Conservation (phyloP, 2,329 filamentous ascomycete genomes). For the Diplocarpon mali region DNA sequence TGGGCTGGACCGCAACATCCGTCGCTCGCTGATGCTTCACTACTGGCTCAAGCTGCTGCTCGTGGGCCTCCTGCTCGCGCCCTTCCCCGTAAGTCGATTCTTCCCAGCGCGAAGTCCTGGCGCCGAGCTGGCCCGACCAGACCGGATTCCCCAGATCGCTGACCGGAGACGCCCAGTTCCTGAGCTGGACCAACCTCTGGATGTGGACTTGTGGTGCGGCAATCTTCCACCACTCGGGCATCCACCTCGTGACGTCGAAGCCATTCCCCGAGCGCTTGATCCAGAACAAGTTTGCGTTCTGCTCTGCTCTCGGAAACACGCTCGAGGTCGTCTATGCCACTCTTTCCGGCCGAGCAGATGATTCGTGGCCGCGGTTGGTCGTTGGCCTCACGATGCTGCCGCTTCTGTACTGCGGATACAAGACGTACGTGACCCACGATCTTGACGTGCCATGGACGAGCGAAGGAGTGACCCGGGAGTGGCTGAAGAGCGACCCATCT, state of each 20-base stretch:
- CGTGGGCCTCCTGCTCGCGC: not conserved
- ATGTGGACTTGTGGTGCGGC: slow-evolving; percentile 1
- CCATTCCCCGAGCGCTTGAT: not conserved
- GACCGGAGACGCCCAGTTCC: not conserved
- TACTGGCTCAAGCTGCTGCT: not conserved
- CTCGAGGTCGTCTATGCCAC: not conserved
- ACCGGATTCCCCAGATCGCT: not conserved
- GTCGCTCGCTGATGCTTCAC: not conserved
- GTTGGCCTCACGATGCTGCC: not conserved
- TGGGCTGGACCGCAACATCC: not conserved
- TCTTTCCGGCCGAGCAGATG: not conserved
- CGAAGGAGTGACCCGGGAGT: no score
- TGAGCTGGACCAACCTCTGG: slow-evolving; percentile 1
- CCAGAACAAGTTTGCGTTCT: not conserved
- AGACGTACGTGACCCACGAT: not conserved
- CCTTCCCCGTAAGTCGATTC: not conserved
- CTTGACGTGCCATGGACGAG: no score
- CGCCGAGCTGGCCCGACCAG: not conserved
- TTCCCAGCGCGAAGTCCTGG: not conserved
- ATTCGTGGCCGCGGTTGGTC: not conserved
- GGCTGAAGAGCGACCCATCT: no score
- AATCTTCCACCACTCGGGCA: not conserved
- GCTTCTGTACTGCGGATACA: not conserved
- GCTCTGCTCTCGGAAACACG: not conserved
- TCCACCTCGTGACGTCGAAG: not conserved